Conservation (phyloP, 2,329 filamentous ascomycete species). For the Phoma herbarum region DNA sequence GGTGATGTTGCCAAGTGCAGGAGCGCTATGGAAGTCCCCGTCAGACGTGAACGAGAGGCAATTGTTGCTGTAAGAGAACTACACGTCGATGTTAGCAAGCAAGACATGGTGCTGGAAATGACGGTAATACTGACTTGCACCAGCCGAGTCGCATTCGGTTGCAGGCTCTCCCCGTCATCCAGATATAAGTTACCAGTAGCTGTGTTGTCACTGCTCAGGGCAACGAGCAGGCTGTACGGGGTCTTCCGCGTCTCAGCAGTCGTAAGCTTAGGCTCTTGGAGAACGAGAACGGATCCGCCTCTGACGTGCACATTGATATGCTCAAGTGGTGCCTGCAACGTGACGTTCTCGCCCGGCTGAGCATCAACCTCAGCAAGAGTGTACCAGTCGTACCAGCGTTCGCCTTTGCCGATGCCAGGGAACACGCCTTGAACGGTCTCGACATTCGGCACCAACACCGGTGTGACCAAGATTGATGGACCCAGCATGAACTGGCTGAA, state of each 20-base stretch:
- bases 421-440: conserved; percentile 71
- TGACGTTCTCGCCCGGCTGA: conserved; percentile 62
- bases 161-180: conserved; percentile 74
- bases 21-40: conserved; percentile 63
- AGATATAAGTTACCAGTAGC: conserved; percentile 71
- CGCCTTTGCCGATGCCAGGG: conserved; percentile 66
- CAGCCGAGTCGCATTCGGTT: conserved; percentile 62
- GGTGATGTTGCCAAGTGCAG: conserved; percentile 66
- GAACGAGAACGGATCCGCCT: conserved; percentile 62
- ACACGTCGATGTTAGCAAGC: conserved; percentile 58
- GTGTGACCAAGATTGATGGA: conserved; percentile 68
- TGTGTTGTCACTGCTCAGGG: conserved; percentile 61
- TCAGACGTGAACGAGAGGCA: conserved; percentile 25
- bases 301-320: conserved; percentile 75
- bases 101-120: no score
- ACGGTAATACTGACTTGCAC: conserved; percentile 58
- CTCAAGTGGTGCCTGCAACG: conserved; percentile 66
- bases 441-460: conserved; percentile 69
- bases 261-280: conserved; percentile 46
- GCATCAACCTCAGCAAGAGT: conserved; percentile 63
- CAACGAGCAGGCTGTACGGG: conserved; percentile 58
- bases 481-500: conserved; percentile 76
- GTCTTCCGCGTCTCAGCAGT: conserved; percentile 19
- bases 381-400: conserved; percentile 81
- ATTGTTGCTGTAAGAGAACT: conserved; percentile 21